phyloP scores from a whole-genome alignment of 2,329 filamentous ascomycete species.

The Fusarium humuli region DNA sequence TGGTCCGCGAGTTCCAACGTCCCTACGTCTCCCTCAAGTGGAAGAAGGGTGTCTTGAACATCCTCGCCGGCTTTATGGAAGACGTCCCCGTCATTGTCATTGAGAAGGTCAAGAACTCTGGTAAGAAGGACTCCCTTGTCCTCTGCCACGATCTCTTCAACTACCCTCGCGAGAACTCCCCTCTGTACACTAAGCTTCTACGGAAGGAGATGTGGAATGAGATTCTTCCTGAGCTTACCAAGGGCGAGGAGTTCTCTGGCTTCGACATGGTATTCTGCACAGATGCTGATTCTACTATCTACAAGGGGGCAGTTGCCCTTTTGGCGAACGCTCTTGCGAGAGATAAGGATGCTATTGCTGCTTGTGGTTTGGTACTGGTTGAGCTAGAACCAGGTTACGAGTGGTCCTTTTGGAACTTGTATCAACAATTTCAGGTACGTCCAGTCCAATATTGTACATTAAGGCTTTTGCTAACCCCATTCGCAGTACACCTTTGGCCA shows the following conservation, averaged over 20 bases:
- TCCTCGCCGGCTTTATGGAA: constrained; percentile 38
- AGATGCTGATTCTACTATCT: constrained; percentile 38
- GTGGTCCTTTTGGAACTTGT: constrained; percentile 42
- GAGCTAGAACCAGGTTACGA: constrained; percentile 40
- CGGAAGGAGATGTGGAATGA: constrained; percentile 36
- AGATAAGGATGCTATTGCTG: constrained; percentile 37
- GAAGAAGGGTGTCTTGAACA: constrained; percentile 34
- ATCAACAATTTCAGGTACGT: constrained; percentile 41
- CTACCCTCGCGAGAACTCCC: constrained; percentile 30
- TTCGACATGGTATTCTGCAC: constrained; percentile 43
- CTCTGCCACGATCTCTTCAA: constrained; percentile 42
- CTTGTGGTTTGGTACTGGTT: constrained; percentile 36
- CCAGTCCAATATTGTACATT: accelerated
- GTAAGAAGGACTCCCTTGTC: constrained; percentile 39
- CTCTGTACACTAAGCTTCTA: constrained; percentile 35
- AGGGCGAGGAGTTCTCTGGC: constrained; percentile 20
- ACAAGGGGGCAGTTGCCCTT: constrained; percentile 35
- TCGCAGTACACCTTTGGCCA: constrained; percentile 37
- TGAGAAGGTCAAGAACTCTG: constrained; percentile 41
- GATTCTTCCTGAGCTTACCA: constrained; percentile 31
- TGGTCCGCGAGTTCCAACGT: constrained; percentile 27
- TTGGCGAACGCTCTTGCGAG: constrained; percentile 31
- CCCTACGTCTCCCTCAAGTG: constrained; percentile 39
- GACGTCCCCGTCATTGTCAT: constrained; percentile 41
- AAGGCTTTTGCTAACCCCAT: not conserved